phyloP scores from a whole-genome alignment of 2,329 filamentous ascomycete species.

The Neophaeococcomyces mojaviensis region DNA sequence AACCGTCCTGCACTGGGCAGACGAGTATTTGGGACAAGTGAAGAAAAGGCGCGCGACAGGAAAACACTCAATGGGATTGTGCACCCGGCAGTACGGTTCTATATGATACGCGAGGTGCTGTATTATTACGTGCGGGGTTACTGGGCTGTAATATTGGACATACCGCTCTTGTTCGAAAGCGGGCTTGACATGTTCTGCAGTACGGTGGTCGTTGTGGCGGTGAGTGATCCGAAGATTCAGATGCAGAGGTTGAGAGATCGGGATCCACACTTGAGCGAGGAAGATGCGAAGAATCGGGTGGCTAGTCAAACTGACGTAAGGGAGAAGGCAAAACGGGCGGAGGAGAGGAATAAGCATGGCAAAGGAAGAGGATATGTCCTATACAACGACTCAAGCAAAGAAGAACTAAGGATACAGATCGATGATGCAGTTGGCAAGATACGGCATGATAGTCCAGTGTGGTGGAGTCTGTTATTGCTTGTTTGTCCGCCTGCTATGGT shows the following conservation, averaged over 20 bases:
- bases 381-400: constrained; percentile 77
- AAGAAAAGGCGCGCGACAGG: constrained; percentile 63
- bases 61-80: constrained; percentile 80
- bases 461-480: constrained; percentile 72
- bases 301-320: constrained; percentile 77
- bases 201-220: constrained; percentile 77
- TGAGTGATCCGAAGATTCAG: constrained; percentile 71
- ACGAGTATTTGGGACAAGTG: constrained; percentile 74
- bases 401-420: constrained; percentile 62
- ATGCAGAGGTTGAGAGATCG: constrained; percentile 68
- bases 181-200: constrained; percentile 80
- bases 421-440: constrained; percentile 58
- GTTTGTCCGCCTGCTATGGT: constrained; percentile 60
- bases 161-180: constrained; percentile 86
- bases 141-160: constrained; percentile 88
- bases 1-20: constrained; percentile 80
- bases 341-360: constrained; percentile 52
- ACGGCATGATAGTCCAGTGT: constrained; percentile 57
- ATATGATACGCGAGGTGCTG: constrained; percentile 71
- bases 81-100: constrained; percentile 77
- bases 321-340: constrained; percentile 70
- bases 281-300: constrained; percentile 83
- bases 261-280: constrained; percentile 69
- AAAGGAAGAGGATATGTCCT: constrained; percentile 64
- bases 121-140: constrained; percentile 63